Percentiles rank a stretch among this genome's conserved stretches.
Evolutionary conservation across 2,329 filamentous ascomycete species (phyloP).

Genomic region (Stemphylium lycopersici): DNA sequence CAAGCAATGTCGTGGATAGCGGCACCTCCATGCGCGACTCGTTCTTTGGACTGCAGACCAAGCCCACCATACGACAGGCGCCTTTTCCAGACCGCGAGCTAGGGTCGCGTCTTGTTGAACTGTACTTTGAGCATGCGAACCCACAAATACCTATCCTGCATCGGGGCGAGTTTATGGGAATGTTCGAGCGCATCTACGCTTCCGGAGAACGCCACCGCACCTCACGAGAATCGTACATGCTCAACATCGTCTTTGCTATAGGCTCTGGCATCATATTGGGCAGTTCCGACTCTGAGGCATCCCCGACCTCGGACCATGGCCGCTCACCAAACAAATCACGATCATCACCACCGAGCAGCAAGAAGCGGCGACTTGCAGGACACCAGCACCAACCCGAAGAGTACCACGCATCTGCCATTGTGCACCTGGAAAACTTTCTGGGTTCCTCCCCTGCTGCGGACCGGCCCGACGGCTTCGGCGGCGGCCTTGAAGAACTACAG

Average conservation of each 20-base stretch:
- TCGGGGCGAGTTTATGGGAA: constrained; percentile 83
- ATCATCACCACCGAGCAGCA: constrained; percentile 42
- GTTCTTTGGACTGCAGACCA: constrained; percentile 95
- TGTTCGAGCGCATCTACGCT: constrained; percentile 82
- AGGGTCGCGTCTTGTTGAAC: constrained; percentile 72
- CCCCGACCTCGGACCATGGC: constrained; percentile 38
- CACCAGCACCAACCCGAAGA: constrained; percentile 84
- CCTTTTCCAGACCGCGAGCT: constrained; percentile 80
- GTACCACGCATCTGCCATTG: constrained; percentile 93
- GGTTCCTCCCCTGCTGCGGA: constrained; percentile 66
- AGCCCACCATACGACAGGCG: constrained; percentile 83
- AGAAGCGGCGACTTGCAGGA: constrained; percentile 51
- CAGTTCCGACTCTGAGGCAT: constrained; percentile 47
- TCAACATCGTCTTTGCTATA: constrained; percentile 98
- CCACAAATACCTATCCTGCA: constrained; percentile 94
- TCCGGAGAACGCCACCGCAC: constrained; percentile 70
- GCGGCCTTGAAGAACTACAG: constrained; percentile 89
- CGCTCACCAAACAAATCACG: constrained; percentile 36
- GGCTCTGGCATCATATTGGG: constrained; percentile 90
- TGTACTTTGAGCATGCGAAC: constrained; percentile 97
- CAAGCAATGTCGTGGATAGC: constrained; percentile 57
- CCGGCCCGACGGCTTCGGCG: constrained; percentile 70
- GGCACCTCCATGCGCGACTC: constrained; percentile 91
- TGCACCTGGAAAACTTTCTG: constrained; percentile 87
- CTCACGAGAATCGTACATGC: constrained; percentile 83